Base-by-base conservation (phyloP, 768 basidiomycete species). In the Strobilomyces dryophilus region DNA sequence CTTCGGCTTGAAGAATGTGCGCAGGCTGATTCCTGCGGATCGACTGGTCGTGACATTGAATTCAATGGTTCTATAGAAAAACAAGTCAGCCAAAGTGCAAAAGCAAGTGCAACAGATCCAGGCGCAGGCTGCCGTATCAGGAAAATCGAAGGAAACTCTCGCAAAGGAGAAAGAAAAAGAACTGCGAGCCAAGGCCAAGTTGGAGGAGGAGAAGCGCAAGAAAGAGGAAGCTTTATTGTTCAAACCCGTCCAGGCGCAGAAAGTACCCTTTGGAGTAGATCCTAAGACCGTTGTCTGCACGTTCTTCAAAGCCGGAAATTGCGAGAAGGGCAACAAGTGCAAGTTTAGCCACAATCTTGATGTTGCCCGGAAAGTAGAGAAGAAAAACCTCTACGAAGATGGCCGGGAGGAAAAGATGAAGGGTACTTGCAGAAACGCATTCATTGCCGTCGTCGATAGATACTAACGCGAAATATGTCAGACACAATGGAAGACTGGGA, bases 401-500 rank as follows among this genome's bases (percentile, higher is more conserved):
- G 76, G 68, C 49, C 77, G 95, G 56, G 90, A 89, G 67, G 89
- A 93, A 56, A 88, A 94, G 71, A 65, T 79, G 61, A 69, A 73
- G 47, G 91, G 92, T 90, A 56, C 26, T 81, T 73, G 34, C 27
- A 45, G 21, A 42, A 12, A 2, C 31, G 5, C 45, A 32, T 35
- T 53, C 34, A 29, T 9, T 7, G 6, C 35, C 27, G 17, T 37
- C 14, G 1, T 26, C 9, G 20, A 36, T 43, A 27, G 20, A 36
- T 43, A 27, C 37, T 57, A 21, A 56, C 41, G 26, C 29, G 36
- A 39, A 42, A 34, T 45, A 59, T 20, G 8, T 39, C 58, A 94
- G 95, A 98, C 73, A 94, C 92, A 11, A 98, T 98, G 97, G 94
- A 97, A 61, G 84, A 76, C 56, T 99, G 97, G 97, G 93, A 97